phyloP scores from a whole-genome alignment of 805 yeast species.

The Ogataea paraovalis region DNA sequence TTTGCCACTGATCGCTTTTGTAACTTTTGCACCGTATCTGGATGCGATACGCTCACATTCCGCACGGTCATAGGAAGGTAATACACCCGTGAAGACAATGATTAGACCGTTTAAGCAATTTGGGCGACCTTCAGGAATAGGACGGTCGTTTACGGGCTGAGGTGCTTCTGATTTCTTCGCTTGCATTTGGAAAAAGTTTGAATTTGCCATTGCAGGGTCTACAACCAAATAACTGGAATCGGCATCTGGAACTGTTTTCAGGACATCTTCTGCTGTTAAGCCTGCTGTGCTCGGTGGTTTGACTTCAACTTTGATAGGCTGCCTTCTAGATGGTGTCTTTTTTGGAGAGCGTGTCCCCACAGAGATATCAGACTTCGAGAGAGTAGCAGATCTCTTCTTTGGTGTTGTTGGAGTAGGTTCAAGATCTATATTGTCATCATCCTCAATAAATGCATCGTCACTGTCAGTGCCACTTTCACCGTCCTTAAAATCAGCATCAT shows the following conservation, averaged over 20 bases:
- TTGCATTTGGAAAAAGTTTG: constrained; percentile 52
- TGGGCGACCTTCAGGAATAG: constrained; percentile 77
- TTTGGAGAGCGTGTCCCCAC: not conserved
- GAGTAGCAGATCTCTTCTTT: not conserved
- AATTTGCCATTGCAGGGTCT: constrained; percentile 46
- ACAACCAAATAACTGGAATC: constrained; percentile 38
- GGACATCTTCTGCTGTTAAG: constrained; percentile 48
- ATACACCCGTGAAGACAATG: constrained; percentile 87
- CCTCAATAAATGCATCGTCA: not conserved
- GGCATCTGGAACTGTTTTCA: constrained; percentile 71
- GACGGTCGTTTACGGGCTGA: constrained; percentile 35
- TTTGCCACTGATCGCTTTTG: constrained; percentile 77
- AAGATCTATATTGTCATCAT: not conserved
- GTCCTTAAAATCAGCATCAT: constrained; percentile 1
- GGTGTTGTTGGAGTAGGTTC: not conserved
- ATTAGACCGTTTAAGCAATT: constrained; percentile 86
- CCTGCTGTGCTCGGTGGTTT: constrained; percentile 12
- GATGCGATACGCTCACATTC: constrained; percentile 75
- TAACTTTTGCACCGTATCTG: constrained; percentile 86
- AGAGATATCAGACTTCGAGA: not conserved
- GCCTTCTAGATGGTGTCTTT: not conserved
- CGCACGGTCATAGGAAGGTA: constrained; percentile 76
- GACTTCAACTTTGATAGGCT: constrained; percentile 2
- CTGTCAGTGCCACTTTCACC: not conserved
- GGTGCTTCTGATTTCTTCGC: constrained; percentile 38